phyloP scores from a whole-genome alignment of 768 basidiomycete species.

The Lanmaoa rubissima region DNA sequence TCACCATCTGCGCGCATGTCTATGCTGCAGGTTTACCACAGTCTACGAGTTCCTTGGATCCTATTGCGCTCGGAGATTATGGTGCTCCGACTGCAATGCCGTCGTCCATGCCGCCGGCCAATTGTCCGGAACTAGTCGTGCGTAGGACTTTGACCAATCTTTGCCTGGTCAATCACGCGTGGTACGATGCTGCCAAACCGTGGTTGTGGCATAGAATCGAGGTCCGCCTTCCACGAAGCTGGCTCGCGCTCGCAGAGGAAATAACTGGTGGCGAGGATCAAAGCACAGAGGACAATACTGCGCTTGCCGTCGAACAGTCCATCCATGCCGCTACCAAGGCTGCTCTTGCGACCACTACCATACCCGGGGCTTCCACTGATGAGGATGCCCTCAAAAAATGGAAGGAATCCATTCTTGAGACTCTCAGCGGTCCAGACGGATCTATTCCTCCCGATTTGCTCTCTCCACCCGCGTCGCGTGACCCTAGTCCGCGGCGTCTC shows the following conservation, averaged over 20 bases:
- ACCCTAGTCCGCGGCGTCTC: conserved; percentile 76
- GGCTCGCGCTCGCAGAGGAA: conserved; percentile 79
- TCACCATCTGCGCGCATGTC: conserved; percentile 69
- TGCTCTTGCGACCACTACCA: conserved; percentile 48
- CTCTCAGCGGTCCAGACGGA: conserved; percentile 60
- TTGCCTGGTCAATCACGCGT: conserved; percentile 73
- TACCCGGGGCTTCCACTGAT: conserved; percentile 35
- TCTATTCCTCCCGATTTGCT: conserved; percentile 74
- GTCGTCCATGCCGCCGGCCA: conserved; percentile 67
- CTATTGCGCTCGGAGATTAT: conserved; percentile 48
- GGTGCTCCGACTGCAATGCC: conserved; percentile 60
- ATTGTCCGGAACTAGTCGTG: conserved; percentile 66
- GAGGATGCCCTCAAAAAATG: conserved; percentile 48
- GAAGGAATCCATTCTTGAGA: conserved; percentile 59
- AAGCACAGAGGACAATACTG: conserved; percentile 49
- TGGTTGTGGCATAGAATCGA: conserved; percentile 87
- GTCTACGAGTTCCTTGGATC: conserved; percentile 61
- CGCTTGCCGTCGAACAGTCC: conserved; percentile 60
- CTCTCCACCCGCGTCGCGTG: conserved; percentile 77
- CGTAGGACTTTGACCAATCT: conserved; percentile 67
- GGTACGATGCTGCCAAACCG: conserved; percentile 82
- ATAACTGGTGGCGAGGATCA: conserved; percentile 69
- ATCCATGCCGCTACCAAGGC: conserved; percentile 65
- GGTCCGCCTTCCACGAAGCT: conserved; percentile 79
- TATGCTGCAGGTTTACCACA: conserved; percentile 63